Base-by-base conservation (phyloP, 441 rosid genomes). In the Brassica balearica region DNA sequence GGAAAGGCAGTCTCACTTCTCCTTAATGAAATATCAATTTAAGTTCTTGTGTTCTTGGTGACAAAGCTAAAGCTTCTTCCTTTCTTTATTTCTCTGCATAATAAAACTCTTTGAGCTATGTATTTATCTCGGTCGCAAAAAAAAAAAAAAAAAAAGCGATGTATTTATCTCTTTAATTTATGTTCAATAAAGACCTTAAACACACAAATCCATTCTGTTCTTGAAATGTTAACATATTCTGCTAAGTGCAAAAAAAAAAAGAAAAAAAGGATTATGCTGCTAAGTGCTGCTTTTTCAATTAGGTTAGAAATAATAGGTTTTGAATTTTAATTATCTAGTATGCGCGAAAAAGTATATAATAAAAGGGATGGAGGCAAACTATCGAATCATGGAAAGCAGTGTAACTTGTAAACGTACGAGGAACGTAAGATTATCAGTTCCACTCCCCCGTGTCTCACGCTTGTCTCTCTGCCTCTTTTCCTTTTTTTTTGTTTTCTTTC, bases 401-500 rank as follows among this genome's bases (percentile, higher is more conserved):
- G 62, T 60, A 59, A 66, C n/a, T 68, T 66, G 78, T 68, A 75
- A 75, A 68, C 78, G 72, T 75, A 68, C 78, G 60, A 75, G 73
- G 73, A 75, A 75, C 73, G 46, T 41, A 75, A 75, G 68, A 59
- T 14, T 46, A 75, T 75, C 73, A 68, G 68, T 58, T 74, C 77
- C 77, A 74, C 72, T 66, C 59, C 77, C 58, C 77, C 72, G 65
- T 74, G 77, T 74, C 77, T 74, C 77, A 14, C 77, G 66, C 58
- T 56, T 56, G 58, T 74, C 72, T 22, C 65, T 46, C 51, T 10
- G 0, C 63, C n/a, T 63, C 11, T 29, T 10, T 25, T 10, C 19
- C 4, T 9, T 38, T n/a, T 23, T 20, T 32, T 25, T 22, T 34
- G 11, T 51, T 1, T 51, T n/a, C 15, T 34, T 6, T 29, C 34